phyloP scores from a whole-genome alignment of 202 grass and related monocot species.

The Eragrostis tef region DNA sequence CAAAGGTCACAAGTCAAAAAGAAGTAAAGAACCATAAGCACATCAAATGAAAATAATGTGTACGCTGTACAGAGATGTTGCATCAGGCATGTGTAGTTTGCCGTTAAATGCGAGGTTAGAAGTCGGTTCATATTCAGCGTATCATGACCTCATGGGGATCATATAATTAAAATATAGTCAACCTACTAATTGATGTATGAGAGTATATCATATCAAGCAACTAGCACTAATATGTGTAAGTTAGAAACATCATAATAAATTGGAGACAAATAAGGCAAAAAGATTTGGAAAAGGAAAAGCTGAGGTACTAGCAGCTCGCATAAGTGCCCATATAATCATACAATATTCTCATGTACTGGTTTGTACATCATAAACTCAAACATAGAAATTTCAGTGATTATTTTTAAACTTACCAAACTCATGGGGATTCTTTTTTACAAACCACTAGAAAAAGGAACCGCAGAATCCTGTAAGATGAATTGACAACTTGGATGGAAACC shows the following conservation, averaged over 20 bases:
- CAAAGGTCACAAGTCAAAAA: background rate
- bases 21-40: background rate
- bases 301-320: background rate
- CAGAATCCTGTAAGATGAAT: conserved; percentile 20
- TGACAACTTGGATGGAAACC: conserved; percentile 38
- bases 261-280: background rate
- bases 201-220: background rate
- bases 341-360: background rate
- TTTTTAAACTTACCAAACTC: conserved; percentile 13
- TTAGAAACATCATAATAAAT: conserved; percentile 8
- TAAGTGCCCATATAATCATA: conserved; percentile 4
- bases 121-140: background rate
- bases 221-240: background rate
- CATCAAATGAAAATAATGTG: background rate
- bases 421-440: background rate
- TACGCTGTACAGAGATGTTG: background rate
- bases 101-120: background rate
- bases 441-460: background rate
- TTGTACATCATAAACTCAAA: background rate
- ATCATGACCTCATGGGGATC: background rate
- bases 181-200: background rate
- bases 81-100: background rate
- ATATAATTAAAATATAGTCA: background rate
- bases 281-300: background rate
- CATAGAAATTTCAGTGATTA: background rate